Evolutionary conservation across 495 filamentous ascomycete species (phyloP).

Genomic region (Rostrohypoxylon terebratum): DNA sequence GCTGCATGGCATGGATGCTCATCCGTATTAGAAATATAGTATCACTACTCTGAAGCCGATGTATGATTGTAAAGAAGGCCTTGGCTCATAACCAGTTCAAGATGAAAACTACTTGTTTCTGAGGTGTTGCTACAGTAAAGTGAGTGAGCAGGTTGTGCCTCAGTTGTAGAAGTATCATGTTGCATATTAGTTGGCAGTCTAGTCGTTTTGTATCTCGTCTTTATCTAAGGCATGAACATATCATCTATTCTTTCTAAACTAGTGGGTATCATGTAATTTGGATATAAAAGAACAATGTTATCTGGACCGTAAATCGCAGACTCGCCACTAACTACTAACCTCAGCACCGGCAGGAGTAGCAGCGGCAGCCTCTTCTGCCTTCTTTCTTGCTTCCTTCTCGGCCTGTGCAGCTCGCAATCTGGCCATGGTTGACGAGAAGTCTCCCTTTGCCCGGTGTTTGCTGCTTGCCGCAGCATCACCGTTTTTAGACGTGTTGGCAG

Average conservation of each 20-base stretch:
- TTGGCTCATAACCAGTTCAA: background rate
- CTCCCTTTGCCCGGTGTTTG: slow-evolving; percentile 24
- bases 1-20: background rate
- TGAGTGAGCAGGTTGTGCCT: background rate
- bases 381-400: slow-evolving; percentile 48
- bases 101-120: background rate
- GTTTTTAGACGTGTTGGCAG: slow-evolving; percentile 2
- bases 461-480: slow-evolving; percentile 2
- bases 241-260: slow-evolving; percentile 15
- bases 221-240: background rate
- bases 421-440: slow-evolving; percentile 55
- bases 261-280: slow-evolving; percentile 35
- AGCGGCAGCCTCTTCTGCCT: slow-evolving; percentile 30
- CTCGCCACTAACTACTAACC: background rate
- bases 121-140: background rate
- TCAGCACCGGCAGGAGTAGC: background rate
- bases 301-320: background rate
- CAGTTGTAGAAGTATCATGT: background rate
- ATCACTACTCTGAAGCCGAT: background rate
- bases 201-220: background rate
- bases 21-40: background rate
- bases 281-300: background rate
- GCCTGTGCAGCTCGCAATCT: slow-evolving; percentile 57
- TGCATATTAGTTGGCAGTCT: background rate
- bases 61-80: background rate